These are phyloP conservation scores for Vitis labrusca DNA, from an alignment of 164 flowering plant genomes.

Conservation along the genomic window DNA sequence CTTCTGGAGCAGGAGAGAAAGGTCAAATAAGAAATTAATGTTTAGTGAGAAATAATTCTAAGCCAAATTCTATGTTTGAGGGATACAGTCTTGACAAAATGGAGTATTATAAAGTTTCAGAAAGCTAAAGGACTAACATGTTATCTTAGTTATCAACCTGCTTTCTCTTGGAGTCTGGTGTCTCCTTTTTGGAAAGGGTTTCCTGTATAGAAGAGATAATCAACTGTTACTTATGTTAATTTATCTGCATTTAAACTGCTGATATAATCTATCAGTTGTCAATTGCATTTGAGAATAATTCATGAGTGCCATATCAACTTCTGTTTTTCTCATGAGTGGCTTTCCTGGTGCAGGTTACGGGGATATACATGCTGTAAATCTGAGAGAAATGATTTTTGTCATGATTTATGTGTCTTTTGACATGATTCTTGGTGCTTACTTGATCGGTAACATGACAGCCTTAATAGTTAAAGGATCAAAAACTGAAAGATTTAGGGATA, in stretches of 20 bases:
- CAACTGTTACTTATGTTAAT: not conserved
- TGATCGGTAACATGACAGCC: conserved; percentile 74
- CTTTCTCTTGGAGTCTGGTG: no score
- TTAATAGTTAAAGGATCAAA: conserved; percentile 71
- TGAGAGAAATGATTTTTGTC: conserved; percentile 66
- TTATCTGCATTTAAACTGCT: not conserved
- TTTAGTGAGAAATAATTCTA: no score
- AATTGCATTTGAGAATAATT: not conserved
- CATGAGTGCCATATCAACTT: not conserved
- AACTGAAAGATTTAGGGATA: conserved; percentile 63
- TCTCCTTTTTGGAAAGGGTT: no score
- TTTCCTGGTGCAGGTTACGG: conserved; percentile 54
- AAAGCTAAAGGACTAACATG: no score
- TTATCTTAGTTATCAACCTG: no score
- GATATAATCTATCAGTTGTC: not conserved
- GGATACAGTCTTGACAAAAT: no score
- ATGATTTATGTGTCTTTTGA: conserved; percentile 69
- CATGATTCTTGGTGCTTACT: conserved; percentile 68
- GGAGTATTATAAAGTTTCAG: no score
- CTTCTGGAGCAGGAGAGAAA: no score
- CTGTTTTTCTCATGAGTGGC: no score
- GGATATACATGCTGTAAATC: conserved; percentile 67
- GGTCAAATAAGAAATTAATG: no score
- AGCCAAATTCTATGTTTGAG: no score
- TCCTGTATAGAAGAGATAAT: not conserved